These are phyloP conservation scores for Pyrus pyrifolia DNA, from an alignment of 306 rosid genomes.

Conservation along the genomic window DNA sequence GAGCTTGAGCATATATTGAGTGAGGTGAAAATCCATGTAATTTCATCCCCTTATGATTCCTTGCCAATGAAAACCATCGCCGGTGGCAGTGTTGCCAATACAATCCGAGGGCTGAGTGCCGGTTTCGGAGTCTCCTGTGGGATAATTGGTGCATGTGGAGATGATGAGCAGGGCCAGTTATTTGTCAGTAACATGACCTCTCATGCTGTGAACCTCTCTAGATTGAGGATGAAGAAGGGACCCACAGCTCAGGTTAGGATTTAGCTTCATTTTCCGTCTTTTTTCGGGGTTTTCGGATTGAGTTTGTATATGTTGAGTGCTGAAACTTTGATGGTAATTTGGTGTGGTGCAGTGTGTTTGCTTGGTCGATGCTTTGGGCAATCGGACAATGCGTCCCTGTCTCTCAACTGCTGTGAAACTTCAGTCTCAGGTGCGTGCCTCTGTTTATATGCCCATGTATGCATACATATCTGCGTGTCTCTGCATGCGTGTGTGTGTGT, in stretches of 20 bases:
- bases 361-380: constrained; percentile 75
- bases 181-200: constrained; percentile 72
- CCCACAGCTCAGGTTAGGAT: constrained; percentile 70
- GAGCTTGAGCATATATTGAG: constrained; percentile 58
- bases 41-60: constrained; percentile 17
- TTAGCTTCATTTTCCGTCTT: neutral
- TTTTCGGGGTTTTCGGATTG: neutral
- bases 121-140: constrained; percentile 75
- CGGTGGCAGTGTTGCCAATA: constrained; percentile 91
- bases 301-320: neutral
- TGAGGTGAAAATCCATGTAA: constrained; percentile 42
- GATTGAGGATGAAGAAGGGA: constrained; percentile 67
- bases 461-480: neutral
- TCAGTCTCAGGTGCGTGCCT: constrained; percentile 61
- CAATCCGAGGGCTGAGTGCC: constrained; percentile 65
- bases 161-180: constrained; percentile 71
- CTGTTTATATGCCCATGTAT: neutral
- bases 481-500: neutral
- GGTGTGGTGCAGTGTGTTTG: constrained; percentile 73
- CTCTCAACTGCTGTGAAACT: constrained; percentile 84
- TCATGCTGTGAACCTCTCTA: constrained; percentile 60
- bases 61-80: constrained; percentile 62
- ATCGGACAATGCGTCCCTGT: constrained; percentile 95
- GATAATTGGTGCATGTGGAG: constrained; percentile 81
- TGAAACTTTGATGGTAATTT: constrained; percentile 15